Evolutionary conservation across 1,284 basidiomycete genomes (phyloP), one percentile per base, ranked within the genome.

Genomic region (Hypsizygus ulmarius): DNA sequence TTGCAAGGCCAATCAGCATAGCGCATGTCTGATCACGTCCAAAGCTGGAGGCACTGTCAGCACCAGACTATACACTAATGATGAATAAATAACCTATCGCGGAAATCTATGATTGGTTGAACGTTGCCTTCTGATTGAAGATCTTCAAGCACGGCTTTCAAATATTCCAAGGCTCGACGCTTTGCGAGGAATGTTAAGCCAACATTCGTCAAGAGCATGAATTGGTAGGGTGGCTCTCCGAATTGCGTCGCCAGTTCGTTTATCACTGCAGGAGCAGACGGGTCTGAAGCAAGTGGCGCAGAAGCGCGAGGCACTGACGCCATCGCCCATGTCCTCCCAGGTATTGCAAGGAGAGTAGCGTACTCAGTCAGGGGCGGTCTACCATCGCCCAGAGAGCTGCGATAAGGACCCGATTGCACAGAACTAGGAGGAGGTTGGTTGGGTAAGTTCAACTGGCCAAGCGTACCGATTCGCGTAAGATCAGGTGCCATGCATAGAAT

Each of bases 11-110:
- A 10, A 97, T 75, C n/a, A 93, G 80, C 85, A 96, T 95, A 10
- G 91, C 87, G 60, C 92, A 95, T 1, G 90, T 88, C 62, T 97
- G 90, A 63, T 93, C 87, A 42, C 88, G 79, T 37, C 93, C 91
- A 65, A 87, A 94, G 60, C 90, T 93, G 55, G 10, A 5, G 19
- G 37, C 16, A 47, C 7, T 34, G 34, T 43, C 9, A 45, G 28
- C 37, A 36, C 43, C 43, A 42, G 19, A 27, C 43, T 49, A 41
- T 21, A 43, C 10, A 37, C 15, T 15, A 50, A 16, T 45, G 21
- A 53, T 19, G 15, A 32, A 45, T 60, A 51, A 53, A 60, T 36
- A 55, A 80, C 86, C 83, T 87, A 57, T 89, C 84, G 46, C 85
- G 72, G 61, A 89, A 87, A 46, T 87, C 82, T 33, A 87, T 76